A percentile compares a stretch with the other conserved stretches of the same genome.
Evolutionary conservation across 2,329 filamentous ascomycete species (phyloP).

Genomic region (Aspergillus sojae): DNA sequence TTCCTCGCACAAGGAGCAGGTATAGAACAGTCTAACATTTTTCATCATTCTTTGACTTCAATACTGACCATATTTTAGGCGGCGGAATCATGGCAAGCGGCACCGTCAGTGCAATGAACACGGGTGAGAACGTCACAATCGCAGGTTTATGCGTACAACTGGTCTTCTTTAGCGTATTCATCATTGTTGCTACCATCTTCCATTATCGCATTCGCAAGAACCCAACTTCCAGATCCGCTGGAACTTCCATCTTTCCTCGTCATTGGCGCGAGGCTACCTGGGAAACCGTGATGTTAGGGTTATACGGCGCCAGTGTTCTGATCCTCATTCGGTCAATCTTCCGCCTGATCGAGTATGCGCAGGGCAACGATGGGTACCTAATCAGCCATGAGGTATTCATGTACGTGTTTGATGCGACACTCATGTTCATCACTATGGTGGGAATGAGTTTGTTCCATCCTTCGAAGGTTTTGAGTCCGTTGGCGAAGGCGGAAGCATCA

Average conservation of each 20-base stretch:
- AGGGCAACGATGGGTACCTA: conserved; percentile 25
- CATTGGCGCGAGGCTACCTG: neutral
- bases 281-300: conserved; percentile 1
- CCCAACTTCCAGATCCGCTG: neutral
- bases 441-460: conserved; percentile 8
- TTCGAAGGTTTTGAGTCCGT: conserved; percentile 28
- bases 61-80: neutral
- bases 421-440: conserved; percentile 17
- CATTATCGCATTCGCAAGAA: conserved; percentile 17
- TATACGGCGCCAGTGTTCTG: conserved; percentile 1
- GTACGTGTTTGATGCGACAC: conserved; percentile 25
- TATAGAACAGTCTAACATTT: neutral
- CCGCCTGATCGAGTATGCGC: conserved; percentile 23
- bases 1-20: conserved; percentile 37
- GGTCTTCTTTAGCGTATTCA: conserved; percentile 26
- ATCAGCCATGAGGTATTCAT: conserved; percentile 26
- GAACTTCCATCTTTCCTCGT: neutral
- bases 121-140: conserved; percentile 25
- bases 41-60: neutral
- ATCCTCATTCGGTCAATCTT: conserved; percentile 28
- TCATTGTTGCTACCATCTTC: conserved; percentile 20
- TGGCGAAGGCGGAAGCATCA: neutral
- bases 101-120: conserved; percentile 1
- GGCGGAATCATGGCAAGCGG: conserved; percentile 8
- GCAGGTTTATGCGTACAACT: conserved; percentile 25